A percentile compares a stretch with the other conserved stretches of the same genome.
These are phyloP conservation scores for Polygonum aviculare DNA, from an alignment of 148 eudicot genomes.

Conservation along the genomic window DNA sequence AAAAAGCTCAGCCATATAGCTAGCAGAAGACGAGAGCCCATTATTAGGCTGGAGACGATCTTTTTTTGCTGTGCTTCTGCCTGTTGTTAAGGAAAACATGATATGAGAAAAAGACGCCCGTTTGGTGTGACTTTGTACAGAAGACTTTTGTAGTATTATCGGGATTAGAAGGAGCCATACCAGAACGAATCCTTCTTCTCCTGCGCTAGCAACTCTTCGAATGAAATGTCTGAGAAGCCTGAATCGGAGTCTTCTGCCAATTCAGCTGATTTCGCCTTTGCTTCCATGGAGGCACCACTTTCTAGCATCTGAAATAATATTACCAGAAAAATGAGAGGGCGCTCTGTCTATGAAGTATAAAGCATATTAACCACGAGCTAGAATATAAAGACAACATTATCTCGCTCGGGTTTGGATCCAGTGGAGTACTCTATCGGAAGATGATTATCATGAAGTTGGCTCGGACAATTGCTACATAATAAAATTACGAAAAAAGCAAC, in stretches of 20 bases:
- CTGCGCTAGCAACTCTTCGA: conserved; percentile 54
- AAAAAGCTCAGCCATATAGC: background rate
- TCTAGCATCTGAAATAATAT: conserved; percentile 46
- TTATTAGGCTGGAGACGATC: conserved; percentile 31
- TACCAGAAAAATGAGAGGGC: background rate
- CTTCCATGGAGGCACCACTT: conserved; percentile 38
- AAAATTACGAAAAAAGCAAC: background rate
- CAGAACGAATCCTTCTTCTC: conserved; percentile 75
- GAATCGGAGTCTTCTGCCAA: conserved; percentile 30
- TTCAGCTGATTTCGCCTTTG: conserved; percentile 35
- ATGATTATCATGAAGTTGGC: background rate
- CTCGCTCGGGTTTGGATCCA: background rate
- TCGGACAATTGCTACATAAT: background rate
- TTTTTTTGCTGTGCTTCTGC: conserved; percentile 50
- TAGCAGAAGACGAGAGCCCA: conserved; percentile 1
- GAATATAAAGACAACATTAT: background rate
- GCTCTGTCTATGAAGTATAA: background rate
- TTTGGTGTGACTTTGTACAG: background rate
- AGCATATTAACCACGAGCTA: no score
- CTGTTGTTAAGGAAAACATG: conserved; percentile 24
- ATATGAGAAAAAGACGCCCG: background rate
- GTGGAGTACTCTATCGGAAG: no score
- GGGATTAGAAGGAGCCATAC: conserved; percentile 17
- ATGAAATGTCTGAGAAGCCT: conserved; percentile 38
- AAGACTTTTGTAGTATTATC: background rate